A percentile compares a stretch with the other conserved stretches of the same genome.
These are phyloP conservation scores for Colletotrichum costaricense DNA, from an alignment of 2,329 filamentous ascomycete species.

Conservation along the genomic window DNA sequence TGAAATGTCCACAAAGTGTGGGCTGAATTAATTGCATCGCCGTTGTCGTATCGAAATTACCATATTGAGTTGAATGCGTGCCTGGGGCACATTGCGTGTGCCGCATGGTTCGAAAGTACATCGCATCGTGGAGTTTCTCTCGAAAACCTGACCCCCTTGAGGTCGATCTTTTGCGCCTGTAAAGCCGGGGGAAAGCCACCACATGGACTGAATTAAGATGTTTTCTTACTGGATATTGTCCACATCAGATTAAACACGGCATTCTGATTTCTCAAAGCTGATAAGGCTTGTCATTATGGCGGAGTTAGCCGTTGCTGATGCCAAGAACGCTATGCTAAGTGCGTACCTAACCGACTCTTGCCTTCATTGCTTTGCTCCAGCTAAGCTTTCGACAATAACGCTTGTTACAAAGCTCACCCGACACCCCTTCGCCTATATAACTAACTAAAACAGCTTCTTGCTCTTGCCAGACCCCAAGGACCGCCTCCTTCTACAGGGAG, in stretches of 20 bases:
- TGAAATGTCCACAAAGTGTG: neutral
- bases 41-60: no score
- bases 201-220: neutral
- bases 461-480: slow-evolving; percentile 15
- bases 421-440: neutral
- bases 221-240: neutral
- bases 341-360: neutral
- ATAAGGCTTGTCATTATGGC: neutral
- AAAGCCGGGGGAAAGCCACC: no score
- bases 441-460: slow-evolving; percentile 13
- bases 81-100: no score
- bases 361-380: neutral
- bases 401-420: neutral
- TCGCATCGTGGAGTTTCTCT: no score
- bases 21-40: neutral
- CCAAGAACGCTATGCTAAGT: neutral
- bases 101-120: no score
- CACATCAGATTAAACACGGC: neutral
- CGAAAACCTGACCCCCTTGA: no score
- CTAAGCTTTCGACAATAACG: neutral
- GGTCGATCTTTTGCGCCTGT: no score
- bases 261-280: neutral
- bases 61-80: no score
- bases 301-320: neutral
- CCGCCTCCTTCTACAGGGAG: slow-evolving; percentile 29